phyloP scores from a whole-genome alignment of 805 yeast genomes.

The Yamadazyma philogaea region DNA sequence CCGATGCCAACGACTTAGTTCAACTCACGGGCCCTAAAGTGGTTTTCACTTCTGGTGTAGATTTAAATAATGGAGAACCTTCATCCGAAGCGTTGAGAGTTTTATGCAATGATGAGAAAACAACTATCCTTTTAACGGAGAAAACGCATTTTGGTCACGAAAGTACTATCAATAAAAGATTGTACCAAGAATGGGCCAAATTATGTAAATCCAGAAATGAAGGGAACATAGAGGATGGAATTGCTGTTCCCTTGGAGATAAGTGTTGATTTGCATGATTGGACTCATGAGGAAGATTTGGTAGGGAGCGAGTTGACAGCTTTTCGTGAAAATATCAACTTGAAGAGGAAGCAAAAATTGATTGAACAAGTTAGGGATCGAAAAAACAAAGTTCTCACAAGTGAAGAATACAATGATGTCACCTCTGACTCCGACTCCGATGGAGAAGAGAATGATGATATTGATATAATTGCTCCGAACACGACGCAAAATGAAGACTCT shows the following conservation, averaged over 20 bases:
- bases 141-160: constrained; percentile 39
- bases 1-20: constrained; percentile 53
- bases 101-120: constrained; percentile 61
- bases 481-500: constrained; percentile 13
- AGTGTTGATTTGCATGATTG: constrained; percentile 40
- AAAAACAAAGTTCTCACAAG: constrained; percentile 39
- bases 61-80: constrained; percentile 60
- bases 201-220: constrained; percentile 37
- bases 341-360: constrained; percentile 41
- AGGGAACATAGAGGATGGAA: constrained; percentile 52
- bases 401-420: constrained; percentile 31
- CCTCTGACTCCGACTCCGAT: constrained; percentile 34
- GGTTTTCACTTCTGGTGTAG: constrained; percentile 71
- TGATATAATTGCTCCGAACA: constrained; percentile 25
- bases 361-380: constrained; percentile 42
- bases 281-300: constrained; percentile 47
- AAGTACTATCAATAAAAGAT: constrained; percentile 46
- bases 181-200: constrained; percentile 54
- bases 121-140: constrained; percentile 76
- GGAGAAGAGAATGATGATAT: constrained; percentile 31
- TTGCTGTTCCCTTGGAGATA: constrained; percentile 51
- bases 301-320: constrained; percentile 47
- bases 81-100: constrained; percentile 50
- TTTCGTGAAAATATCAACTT: constrained; percentile 47
- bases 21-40: constrained; percentile 68